phyloP scores from a whole-genome alignment of 805 yeast species.

The Metschnikowia proteae region DNA sequence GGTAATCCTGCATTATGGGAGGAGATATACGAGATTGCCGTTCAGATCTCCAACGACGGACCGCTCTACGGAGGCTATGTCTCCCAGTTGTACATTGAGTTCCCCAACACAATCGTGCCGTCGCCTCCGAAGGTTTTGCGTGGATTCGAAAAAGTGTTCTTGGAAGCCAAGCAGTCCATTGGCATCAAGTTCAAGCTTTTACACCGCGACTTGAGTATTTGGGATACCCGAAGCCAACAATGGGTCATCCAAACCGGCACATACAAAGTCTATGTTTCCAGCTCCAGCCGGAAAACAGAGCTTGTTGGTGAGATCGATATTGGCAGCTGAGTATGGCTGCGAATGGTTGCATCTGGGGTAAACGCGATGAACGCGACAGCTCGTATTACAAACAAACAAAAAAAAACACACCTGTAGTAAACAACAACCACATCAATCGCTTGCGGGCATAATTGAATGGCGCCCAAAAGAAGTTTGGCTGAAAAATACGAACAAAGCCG shows the following conservation, averaged over 20 bases:
- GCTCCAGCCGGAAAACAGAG: conserved; percentile 46
- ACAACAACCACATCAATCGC: not conserved
- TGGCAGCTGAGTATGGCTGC: conserved; percentile 19
- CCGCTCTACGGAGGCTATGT: conserved; percentile 44
- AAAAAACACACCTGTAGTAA: conserved; percentile 1
- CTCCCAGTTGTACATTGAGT: conserved; percentile 51
- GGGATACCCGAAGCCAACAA: conserved; percentile 54
- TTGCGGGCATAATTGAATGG: conserved; percentile 8
- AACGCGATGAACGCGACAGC: conserved; percentile 6
- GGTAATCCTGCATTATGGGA: conserved; percentile 64
- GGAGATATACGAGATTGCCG: conserved; percentile 42
- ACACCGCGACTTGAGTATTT: conserved; percentile 52
- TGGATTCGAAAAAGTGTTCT: conserved; percentile 53
- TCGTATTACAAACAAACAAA: conserved; percentile 1
- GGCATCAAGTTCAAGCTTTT: conserved; percentile 41
- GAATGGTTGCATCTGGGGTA: conserved; percentile 1
- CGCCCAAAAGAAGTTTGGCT: conserved; percentile 13
- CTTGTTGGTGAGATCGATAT: conserved; percentile 45
- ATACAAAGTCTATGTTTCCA: conserved; percentile 49
- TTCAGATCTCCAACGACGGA: conserved; percentile 48
- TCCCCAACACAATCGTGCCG: conserved; percentile 44
- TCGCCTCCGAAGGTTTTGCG: conserved; percentile 52
- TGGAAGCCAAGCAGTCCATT: conserved; percentile 39
- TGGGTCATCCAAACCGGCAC: conserved; percentile 58
- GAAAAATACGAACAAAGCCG: conserved; percentile 15